Percentiles rank a stretch among this genome's conserved stretches.
phyloP scores from a whole-genome alignment of 2,329 filamentous ascomycete species.

The Penicillium digitatum region DNA sequence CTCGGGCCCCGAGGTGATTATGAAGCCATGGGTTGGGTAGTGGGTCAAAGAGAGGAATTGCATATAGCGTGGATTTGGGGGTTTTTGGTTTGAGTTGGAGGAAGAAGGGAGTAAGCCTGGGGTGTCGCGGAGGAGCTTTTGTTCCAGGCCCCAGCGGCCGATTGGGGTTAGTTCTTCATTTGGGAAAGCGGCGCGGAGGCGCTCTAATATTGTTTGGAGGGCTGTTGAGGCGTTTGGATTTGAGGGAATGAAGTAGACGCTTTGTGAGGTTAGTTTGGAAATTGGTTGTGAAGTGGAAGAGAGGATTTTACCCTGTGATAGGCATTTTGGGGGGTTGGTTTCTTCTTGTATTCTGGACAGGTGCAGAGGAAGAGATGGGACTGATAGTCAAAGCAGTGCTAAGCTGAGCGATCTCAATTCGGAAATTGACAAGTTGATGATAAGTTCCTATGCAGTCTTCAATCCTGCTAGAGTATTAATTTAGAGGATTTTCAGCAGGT shows the following conservation, averaged over 20 bases:
- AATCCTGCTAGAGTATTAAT: not conserved
- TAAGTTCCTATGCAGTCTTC: not conserved
- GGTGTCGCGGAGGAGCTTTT: constrained; percentile 44
- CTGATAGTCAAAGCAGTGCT: not conserved
- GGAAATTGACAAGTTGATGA: not conserved
- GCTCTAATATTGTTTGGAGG: constrained; percentile 34
- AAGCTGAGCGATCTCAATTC: not conserved
- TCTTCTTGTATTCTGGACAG: not conserved
- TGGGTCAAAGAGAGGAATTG: constrained; percentile 44
- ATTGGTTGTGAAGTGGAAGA: not conserved
- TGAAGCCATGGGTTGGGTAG: constrained; percentile 39
- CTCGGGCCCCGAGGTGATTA: constrained; percentile 38
- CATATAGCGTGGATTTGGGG: constrained; percentile 37
- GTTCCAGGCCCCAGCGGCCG: constrained; percentile 41
- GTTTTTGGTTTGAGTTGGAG: constrained; percentile 27
- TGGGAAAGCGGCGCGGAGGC: constrained; percentile 36
- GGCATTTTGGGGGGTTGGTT: constrained; percentile 24
- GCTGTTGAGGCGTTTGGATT: constrained; percentile 40
- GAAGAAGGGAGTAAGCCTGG: constrained; percentile 39
- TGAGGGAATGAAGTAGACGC: constrained; percentile 44
- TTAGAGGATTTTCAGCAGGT: not conserved
- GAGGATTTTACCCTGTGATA: constrained; percentile 33
- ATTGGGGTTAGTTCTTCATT: constrained; percentile 35
- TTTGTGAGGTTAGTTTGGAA: constrained; percentile 13
- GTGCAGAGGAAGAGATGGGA: not conserved